Conservation (phyloP, 805 yeast genomes). For the Maudiozyma saulgeensis region DNA sequence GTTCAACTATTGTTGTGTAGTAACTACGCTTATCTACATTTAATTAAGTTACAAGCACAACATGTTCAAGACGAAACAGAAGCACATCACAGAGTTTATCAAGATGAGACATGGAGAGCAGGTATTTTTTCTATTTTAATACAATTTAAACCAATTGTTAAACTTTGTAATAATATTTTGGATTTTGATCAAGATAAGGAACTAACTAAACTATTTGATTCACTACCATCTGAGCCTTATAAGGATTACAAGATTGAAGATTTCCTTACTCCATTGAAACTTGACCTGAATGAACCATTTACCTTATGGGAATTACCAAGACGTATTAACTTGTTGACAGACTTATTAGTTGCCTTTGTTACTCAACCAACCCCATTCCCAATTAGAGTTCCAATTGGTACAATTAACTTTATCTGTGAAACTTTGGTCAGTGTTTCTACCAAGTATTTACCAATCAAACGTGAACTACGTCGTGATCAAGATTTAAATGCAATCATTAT, state of each 20-base stretch:
- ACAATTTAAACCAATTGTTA: conserved; percentile 46
- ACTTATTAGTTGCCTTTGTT: conserved; percentile 38
- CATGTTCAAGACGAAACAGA: conserved; percentile 26
- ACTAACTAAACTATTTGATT: conserved; percentile 31
- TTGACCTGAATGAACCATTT: conserved; percentile 51
- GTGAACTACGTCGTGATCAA: conserved; percentile 48
- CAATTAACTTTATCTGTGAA: conserved; percentile 42
- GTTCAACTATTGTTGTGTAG: conserved; percentile 37
- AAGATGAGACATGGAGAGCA: conserved; percentile 38
- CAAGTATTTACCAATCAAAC: conserved; percentile 44
- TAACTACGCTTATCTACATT: conserved; percentile 47
- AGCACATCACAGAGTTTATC: conserved; percentile 28
- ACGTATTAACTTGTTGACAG: conserved; percentile 40
- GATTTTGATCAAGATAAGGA: conserved; percentile 50
- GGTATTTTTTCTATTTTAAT: conserved; percentile 40
- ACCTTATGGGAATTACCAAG: conserved; percentile 43
- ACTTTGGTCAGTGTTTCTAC: conserved; percentile 46
- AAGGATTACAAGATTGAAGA: conserved; percentile 8
- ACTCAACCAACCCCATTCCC: conserved; percentile 46
- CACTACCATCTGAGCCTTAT: conserved; percentile 28
- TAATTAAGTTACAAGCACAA: conserved; percentile 45
- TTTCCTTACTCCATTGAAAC: conserved; percentile 39
- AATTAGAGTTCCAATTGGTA: conserved; percentile 56
- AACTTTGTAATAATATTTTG: conserved; percentile 50
- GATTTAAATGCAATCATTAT: conserved; percentile 37